These are phyloP conservation scores for Ophiostoma perfectum DNA, from an alignment of 2,329 filamentous ascomycete species.

Conservation along the genomic window DNA sequence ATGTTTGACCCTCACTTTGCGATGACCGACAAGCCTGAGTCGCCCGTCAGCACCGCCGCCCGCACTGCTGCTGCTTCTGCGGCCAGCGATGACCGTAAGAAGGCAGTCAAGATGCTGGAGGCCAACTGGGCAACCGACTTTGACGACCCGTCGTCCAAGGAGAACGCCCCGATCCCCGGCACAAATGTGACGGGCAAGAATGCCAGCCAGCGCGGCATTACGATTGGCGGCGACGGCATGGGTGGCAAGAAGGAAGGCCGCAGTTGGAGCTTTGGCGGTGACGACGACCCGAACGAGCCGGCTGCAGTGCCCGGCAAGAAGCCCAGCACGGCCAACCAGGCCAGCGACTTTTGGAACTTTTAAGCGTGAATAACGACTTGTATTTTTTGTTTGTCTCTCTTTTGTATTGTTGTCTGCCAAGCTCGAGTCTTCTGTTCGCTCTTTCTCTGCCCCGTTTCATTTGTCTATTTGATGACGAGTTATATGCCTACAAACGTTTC, in stretches of 20 bases:
- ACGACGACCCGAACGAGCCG: slow-evolving; percentile 41
- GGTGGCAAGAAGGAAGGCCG: slow-evolving; percentile 52
- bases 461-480: slow-evolving; percentile 2
- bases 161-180: slow-evolving; percentile 42
- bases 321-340: slow-evolving; percentile 35
- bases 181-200: slow-evolving; percentile 20
- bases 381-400: not conserved
- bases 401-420: not conserved
- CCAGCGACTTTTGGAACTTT: slow-evolving; percentile 45
- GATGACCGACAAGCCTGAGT: slow-evolving; percentile 62
- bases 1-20: slow-evolving; percentile 74
- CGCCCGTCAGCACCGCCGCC: slow-evolving; percentile 30
- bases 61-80: slow-evolving; percentile 35
- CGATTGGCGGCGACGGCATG: slow-evolving; percentile 60
- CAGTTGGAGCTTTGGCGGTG: slow-evolving; percentile 55
- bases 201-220: slow-evolving; percentile 37
- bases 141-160: slow-evolving; percentile 48
- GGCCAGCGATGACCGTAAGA: slow-evolving; percentile 56
- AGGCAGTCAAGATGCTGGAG: slow-evolving; percentile 69
- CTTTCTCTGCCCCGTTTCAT: slow-evolving; percentile 8
- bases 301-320: slow-evolving; percentile 38
- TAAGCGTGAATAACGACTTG: slow-evolving; percentile 28
- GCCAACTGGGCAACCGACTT: slow-evolving; percentile 49
- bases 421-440: not conserved
- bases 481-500: not conserved